Evolutionary conservation across 2,329 filamentous ascomycete species (phyloP).

Genomic region (Neofusicoccum umdonicola): DNA sequence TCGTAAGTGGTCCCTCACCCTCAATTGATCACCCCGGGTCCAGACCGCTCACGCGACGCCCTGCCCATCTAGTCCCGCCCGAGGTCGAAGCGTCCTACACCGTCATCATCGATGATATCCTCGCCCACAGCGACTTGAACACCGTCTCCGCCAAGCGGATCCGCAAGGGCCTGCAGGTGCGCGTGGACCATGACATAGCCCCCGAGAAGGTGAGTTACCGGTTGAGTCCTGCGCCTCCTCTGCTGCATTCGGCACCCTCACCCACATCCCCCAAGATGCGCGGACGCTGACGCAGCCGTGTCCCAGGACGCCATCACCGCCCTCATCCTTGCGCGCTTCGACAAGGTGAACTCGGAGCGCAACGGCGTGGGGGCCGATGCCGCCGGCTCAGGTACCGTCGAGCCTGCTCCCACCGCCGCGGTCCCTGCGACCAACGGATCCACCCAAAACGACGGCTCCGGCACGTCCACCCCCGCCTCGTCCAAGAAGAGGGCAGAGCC

Average conservation of each 20-base stretch:
- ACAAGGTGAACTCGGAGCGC: constrained; percentile 43
- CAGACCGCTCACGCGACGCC: neutral
- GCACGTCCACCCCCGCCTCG: constrained; percentile 2
- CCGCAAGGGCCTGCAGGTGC: constrained; percentile 61
- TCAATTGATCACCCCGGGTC: constrained; percentile 12
- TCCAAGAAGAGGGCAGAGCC: constrained; percentile 43
- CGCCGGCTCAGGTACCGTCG: constrained; percentile 37
- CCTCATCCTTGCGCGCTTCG: constrained; percentile 51
- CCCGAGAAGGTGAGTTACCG: constrained; percentile 56
- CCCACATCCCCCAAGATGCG: neutral
- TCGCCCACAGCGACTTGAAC: constrained; percentile 59
- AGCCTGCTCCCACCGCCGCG: constrained; percentile 38
- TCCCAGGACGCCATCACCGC: constrained; percentile 43
- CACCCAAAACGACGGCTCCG: constrained; percentile 27
- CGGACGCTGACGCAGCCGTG: neutral
- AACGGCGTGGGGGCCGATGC: constrained; percentile 25
- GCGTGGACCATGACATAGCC: constrained; percentile 60
- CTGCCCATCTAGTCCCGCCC: constrained; percentile 43
- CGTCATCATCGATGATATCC: constrained; percentile 62
- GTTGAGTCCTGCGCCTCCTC: neutral
- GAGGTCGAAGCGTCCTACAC: constrained; percentile 52
- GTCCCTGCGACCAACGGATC: constrained; percentile 24
- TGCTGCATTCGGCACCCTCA: neutral
- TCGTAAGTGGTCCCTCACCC: constrained; percentile 13
- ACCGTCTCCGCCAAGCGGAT: constrained; percentile 66